phyloP scores from a whole-genome alignment of 2,329 filamentous ascomycete genomes.

The Reticulascus tulasneorum region DNA sequence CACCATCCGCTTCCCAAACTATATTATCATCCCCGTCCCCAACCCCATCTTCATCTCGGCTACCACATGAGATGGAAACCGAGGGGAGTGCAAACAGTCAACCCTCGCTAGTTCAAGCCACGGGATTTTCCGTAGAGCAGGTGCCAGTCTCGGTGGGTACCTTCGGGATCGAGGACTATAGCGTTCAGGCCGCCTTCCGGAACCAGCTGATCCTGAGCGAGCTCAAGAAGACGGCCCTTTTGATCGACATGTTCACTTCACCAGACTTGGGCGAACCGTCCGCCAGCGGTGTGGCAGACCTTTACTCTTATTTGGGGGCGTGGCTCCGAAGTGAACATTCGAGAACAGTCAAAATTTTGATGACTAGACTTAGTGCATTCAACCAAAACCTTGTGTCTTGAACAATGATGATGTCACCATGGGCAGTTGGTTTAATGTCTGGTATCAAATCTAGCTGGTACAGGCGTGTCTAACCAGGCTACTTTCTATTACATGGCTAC shows the following conservation, averaged over 20 bases:
- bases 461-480: too few relatives aligned
- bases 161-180: constrained; percentile 19
- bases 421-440: too few relatives aligned
- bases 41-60: too few relatives aligned
- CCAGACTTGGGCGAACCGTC: neutral
- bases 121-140: constrained; percentile 17
- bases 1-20: too few relatives aligned
- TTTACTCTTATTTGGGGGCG: neutral
- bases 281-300: neutral
- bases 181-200: constrained; percentile 17
- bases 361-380: neutral
- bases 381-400: neutral
- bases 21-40: too few relatives aligned
- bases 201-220: constrained; percentile 20
- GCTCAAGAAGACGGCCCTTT: constrained; percentile 12
- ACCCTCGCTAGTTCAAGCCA: constrained; percentile 14
- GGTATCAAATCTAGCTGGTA: too few relatives aligned
- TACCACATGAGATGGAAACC: too few relatives aligned
- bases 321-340: neutral
- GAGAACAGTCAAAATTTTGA: neutral
- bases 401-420: too few relatives aligned
- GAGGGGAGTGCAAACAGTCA: constrained; percentile 1
- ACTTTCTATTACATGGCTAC: too few relatives aligned
- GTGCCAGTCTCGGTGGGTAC: constrained; percentile 17
- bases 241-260: neutral